Base-by-base conservation (phyloP, 306 rosid species). In the Corylus avellana region DNA sequence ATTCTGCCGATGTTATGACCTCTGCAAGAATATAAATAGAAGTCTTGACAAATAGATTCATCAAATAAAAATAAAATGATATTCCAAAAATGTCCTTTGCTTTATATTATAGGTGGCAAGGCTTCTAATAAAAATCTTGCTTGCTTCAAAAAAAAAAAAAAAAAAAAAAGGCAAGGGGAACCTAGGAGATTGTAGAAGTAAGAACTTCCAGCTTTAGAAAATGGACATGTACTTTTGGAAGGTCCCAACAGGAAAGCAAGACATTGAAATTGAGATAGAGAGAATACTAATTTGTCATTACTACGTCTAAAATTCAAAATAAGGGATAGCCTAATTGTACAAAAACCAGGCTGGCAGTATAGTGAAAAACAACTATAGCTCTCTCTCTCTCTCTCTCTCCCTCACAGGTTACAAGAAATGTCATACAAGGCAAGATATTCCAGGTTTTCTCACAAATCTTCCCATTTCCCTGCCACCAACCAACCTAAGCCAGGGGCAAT, bases 1-100 rank as follows among this genome's bases (percentile, higher is more conserved):
- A 95, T 81, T 95, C 98, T n/a, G 99, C 99, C 56, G 98, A 91
- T 47, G 99, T 95, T 85, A 95, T 95, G 84, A 95, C 99, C 98
- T 95, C 99, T 95, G 94, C 82, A 90, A 77, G 55, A 70, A 75
- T 78, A 37, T 42, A 75, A 27, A 76, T 47, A 79, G 32, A 84
- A 71, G 47, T 72, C 75, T 79, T 77, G 79, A 55, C 50, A 72
- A 47, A 69, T 14, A 27, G 70, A 29, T 61, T 67, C 46, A 80
- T 51, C 42, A 17, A 63, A 57, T 47, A 73, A 74, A 54, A 71
- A 9, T 59, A 22, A 10, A 59, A 37, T 0, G 7, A 10, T 59
- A 5, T 9, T 59, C 37, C 37, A 8, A 59, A 59, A 25, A 59
- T 11, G 5, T 59, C 66, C 66, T 25, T 58, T 25, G 32, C 66